A percentile compares a stretch with the other conserved stretches of the same genome.
phyloP scores from a whole-genome alignment of 305 asterid genomes.

The Solanum hybrid region DNA sequence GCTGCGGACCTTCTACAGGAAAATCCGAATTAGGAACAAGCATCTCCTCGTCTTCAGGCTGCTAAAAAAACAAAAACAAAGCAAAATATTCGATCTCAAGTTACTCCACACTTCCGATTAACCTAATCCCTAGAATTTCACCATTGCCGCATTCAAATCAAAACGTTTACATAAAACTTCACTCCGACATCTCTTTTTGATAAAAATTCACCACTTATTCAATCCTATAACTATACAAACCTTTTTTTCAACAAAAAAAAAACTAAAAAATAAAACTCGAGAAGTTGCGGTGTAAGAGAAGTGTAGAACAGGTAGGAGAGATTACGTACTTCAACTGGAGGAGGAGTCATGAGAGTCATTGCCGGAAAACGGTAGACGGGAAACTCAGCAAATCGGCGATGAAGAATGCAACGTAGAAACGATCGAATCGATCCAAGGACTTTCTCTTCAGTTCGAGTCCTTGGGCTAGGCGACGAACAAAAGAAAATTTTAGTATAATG shows the following conservation, averaged over 20 bases:
- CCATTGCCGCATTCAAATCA: conserved; percentile 1
- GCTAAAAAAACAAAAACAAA: neutral
- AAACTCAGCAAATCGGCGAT: conserved; percentile 13
- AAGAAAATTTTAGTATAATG: neutral
- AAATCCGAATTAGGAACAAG: conserved; percentile 29
- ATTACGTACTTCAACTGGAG: conserved; percentile 19
- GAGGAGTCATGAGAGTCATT: conserved; percentile 19
- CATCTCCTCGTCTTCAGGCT: conserved; percentile 35
- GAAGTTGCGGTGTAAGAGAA: neutral
- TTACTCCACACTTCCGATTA: conserved; percentile 5
- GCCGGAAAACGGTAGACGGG: neutral
- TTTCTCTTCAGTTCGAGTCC: neutral
- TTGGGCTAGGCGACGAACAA: neutral
- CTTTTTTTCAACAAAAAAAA: neutral
- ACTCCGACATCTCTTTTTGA: neutral
- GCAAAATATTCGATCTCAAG: conserved; percentile 11
- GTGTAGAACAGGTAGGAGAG: neutral
- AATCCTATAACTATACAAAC: neutral
- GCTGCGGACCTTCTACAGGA: conserved; percentile 24
- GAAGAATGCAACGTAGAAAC: neutral
- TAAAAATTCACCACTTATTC: neutral
- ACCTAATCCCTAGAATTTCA: conserved; percentile 7
- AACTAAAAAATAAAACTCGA: neutral
- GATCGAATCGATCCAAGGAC: conserved; percentile 4
- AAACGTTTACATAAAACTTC: neutral